A percentile compares a stretch with the other conserved stretches of the same genome.
phyloP scores from a whole-genome alignment of 164 flowering plant genomes.

The Umbilicus rupestris region DNA sequence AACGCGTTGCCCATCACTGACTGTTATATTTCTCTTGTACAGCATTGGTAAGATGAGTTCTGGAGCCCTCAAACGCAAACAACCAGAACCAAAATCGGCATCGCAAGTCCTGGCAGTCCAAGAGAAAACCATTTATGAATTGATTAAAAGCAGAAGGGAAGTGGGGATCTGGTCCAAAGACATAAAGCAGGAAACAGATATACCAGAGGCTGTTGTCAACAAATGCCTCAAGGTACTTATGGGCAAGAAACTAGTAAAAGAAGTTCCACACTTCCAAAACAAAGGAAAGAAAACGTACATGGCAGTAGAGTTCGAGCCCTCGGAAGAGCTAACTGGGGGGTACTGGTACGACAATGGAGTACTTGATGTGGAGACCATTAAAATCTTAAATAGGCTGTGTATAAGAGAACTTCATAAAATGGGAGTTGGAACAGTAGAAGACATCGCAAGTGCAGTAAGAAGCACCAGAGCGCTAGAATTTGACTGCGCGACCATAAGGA shows the following conservation, averaged over 20 bases:
- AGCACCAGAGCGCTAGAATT: constrained; percentile 12
- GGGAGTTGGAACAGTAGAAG: constrained; percentile 45
- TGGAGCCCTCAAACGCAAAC: constrained; percentile 21
- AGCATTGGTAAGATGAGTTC: constrained; percentile 6
- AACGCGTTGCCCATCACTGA: not conserved
- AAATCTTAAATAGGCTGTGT: constrained; percentile 21
- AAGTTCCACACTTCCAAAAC: constrained; percentile 37
- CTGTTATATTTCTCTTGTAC: not conserved
- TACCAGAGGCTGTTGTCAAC: constrained; percentile 23
- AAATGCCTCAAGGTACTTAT: constrained; percentile 44
- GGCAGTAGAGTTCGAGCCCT: constrained; percentile 65
- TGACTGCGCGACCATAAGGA: constrained; percentile 25
- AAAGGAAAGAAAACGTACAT: constrained; percentile 43
- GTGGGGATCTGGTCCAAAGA: constrained; percentile 40
- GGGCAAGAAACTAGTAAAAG: constrained; percentile 40
- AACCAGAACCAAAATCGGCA: constrained; percentile 13
- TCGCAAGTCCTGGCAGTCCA: constrained; percentile 7
- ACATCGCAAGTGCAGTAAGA: constrained; percentile 19
- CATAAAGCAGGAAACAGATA: constrained; percentile 21
- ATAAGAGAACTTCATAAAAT: constrained; percentile 17
- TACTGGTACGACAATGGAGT: constrained; percentile 57
- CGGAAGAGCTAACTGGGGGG: constrained; percentile 71
- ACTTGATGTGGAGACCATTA: constrained; percentile 39
- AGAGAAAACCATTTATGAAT: constrained; percentile 16
- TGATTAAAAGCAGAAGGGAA: constrained; percentile 26